Conservation (phyloP, 1,284 basidiomycete species). For the Apiotrichum laibachii region DNA sequence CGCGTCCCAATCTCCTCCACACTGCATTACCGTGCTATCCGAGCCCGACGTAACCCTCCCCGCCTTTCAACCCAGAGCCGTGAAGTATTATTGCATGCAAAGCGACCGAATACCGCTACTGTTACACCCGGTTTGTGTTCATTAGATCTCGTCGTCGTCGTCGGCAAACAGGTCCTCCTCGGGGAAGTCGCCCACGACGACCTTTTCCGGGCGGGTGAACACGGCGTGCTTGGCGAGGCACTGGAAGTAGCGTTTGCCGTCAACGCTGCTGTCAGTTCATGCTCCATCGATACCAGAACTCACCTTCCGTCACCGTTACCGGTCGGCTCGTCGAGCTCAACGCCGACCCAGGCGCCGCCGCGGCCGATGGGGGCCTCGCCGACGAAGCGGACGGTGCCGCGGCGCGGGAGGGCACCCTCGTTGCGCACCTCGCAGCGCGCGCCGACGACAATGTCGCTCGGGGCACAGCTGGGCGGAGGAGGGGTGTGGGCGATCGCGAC, state of each 20-base stretch:
- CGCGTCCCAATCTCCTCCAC: no score
- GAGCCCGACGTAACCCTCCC: no score
- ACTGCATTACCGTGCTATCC: no score
- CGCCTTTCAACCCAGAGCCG: no score
- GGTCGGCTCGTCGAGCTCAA: constrained; percentile 93
- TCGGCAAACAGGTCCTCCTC: constrained; percentile 65
- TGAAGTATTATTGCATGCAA: no score
- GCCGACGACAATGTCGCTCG: constrained; percentile 54
- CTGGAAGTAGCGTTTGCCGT: constrained; percentile 79
- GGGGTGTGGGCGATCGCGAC: constrained; percentile 27
- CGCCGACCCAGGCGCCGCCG: constrained; percentile 71
- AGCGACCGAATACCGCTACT: no score
- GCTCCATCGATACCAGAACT: constrained; percentile 51
- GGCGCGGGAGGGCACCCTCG: constrained; percentile 64
- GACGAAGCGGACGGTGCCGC: constrained; percentile 81
- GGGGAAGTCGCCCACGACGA: constrained; percentile 82
- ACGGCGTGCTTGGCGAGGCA: constrained; percentile 74
- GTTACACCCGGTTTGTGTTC: background rate
- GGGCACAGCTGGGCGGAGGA: constrained; percentile 26
- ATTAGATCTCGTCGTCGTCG: constrained; percentile 73
- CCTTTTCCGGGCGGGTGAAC: constrained; percentile 81
- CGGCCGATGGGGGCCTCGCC: constrained; percentile 72
- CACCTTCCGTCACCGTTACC: constrained; percentile 94
- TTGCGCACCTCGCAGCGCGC: constrained; percentile 75
- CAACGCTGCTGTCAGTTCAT: constrained; percentile 59